Percentiles rank a stretch among this genome's conserved stretches.
Evolutionary conservation across 305 asterid species (phyloP).

Genomic region (Solanum hybrid): DNA sequence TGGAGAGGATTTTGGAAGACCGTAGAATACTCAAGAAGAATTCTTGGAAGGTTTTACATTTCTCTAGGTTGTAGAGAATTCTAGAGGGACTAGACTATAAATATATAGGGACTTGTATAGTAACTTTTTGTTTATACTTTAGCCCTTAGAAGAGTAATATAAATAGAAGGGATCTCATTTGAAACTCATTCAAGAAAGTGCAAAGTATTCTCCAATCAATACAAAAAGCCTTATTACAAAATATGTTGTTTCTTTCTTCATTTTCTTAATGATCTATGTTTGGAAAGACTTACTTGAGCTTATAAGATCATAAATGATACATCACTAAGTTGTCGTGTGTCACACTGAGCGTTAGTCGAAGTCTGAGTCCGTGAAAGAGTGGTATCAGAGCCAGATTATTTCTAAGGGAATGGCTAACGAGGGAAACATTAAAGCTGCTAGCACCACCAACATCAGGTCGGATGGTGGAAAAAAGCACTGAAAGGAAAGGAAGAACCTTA

Average conservation of each 20-base stretch:
- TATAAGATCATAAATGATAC: neutral
- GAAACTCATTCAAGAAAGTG: neutral
- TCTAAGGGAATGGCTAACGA: neutral
- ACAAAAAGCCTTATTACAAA: neutral
- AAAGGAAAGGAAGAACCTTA: too few relatives aligned
- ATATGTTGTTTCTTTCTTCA: too few relatives aligned
- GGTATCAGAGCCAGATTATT: too few relatives aligned
- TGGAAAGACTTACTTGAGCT: too few relatives aligned
- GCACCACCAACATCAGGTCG: neutral
- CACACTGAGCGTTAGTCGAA: neutral
- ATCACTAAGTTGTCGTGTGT: neutral
- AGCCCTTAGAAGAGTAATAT: neutral
- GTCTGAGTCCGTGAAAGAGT: neutral
- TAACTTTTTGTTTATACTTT: neutral
- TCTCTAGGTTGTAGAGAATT: neutral
- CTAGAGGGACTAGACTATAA: neutral
- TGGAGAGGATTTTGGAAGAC: neutral
- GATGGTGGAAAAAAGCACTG: neutral
- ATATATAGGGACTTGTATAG: neutral
- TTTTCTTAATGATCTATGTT: neutral
- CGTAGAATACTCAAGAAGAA: too few relatives aligned
- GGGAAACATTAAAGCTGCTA: too few relatives aligned
- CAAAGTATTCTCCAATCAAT: neutral
- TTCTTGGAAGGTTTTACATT: too few relatives aligned
- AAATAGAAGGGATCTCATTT: neutral